Percentiles rank a stretch among this genome's conserved stretches.
Evolutionary conservation across 441 rosid genomes (phyloP).

Genomic region (Mallotus repandus): DNA sequence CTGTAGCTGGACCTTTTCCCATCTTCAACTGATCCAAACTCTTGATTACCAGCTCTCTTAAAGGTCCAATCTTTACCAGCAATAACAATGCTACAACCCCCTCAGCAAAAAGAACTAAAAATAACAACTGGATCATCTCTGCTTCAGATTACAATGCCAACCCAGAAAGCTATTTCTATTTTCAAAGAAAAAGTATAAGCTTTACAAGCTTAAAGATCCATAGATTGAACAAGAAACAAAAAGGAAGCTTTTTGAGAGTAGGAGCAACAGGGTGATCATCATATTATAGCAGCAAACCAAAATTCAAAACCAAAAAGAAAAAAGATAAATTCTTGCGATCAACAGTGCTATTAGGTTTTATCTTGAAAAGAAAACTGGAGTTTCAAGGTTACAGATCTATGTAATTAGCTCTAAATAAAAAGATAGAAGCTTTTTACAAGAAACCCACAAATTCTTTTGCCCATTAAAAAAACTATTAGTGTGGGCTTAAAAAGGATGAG

Average conservation of each 20-base stretch:
- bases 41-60: slow-evolving; percentile 88
- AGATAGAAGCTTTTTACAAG: slow-evolving; percentile 21
- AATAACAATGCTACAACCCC: slow-evolving; percentile 64
- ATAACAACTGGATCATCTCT: slow-evolving; percentile 84
- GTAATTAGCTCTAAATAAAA: slow-evolving; percentile 21
- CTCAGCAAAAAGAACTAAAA: slow-evolving; percentile 76
- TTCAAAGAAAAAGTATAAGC: neutral
- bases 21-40: slow-evolving; percentile 78
- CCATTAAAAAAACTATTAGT: neutral
- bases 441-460: slow-evolving; percentile 3
- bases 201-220: slow-evolving; percentile 21
- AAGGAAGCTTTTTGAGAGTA: neutral
- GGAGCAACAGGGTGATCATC: slow-evolving; percentile 1
- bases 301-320: neutral
- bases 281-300: slow-evolving; percentile 4
- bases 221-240: neutral
- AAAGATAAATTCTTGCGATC: neutral
- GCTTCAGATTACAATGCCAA: slow-evolving; percentile 14
- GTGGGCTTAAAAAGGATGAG: neutral
- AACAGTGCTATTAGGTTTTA: slow-evolving; percentile 1
- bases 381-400: slow-evolving; percentile 31
- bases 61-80: slow-evolving; percentile 79
- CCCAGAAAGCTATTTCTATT: slow-evolving; percentile 7
- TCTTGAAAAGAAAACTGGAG: slow-evolving; percentile 8
- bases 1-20: slow-evolving; percentile 92